A percentile compares a stretch with the other conserved stretches of the same genome.
Evolutionary conservation across 768 basidiomycete genomes (phyloP).

Genomic region (Tephrocybe sp.): DNA sequence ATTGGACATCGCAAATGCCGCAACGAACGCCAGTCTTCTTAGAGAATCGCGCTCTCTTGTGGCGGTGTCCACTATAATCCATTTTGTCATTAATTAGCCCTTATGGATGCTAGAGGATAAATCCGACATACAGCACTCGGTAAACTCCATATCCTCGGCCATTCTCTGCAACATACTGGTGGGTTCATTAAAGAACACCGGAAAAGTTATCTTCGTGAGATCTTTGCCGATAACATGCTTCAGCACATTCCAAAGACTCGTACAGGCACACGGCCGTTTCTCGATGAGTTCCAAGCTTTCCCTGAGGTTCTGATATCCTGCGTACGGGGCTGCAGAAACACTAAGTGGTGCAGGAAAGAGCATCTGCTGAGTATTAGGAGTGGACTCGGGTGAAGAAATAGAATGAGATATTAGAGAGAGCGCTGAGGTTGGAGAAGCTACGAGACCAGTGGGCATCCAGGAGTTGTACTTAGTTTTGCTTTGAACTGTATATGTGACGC

Average conservation of each 20-base stretch:
- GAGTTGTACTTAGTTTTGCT: too few species aligned
- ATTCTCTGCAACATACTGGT: not conserved
- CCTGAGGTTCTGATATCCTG: slow-evolving; percentile 65
- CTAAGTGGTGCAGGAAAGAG: not conserved
- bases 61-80: slow-evolving; percentile 73
- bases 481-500: too few species aligned
- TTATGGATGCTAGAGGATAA: slow-evolving; percentile 3
- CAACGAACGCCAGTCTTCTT: slow-evolving; percentile 86
- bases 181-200: slow-evolving; percentile 74
- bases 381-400: not conserved
- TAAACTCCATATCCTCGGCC: not conserved
- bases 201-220: slow-evolving; percentile 92
- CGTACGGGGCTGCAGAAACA: slow-evolving; percentile 41
- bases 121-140: not conserved
- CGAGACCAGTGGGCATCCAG: too few species aligned
- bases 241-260: slow-evolving; percentile 92
- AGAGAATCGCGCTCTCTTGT: slow-evolving; percentile 72
- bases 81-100: not conserved
- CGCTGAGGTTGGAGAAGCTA: too few species aligned
- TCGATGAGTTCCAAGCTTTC: slow-evolving; percentile 61
- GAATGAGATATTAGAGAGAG: too few species aligned
- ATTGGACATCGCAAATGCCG: slow-evolving; percentile 97
- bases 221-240: slow-evolving; percentile 97
- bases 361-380: not conserved
- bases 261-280: slow-evolving; percentile 68